Base-by-base conservation (phyloP, 2,329 filamentous ascomycete species). In the Penicillium rolfsii region DNA sequence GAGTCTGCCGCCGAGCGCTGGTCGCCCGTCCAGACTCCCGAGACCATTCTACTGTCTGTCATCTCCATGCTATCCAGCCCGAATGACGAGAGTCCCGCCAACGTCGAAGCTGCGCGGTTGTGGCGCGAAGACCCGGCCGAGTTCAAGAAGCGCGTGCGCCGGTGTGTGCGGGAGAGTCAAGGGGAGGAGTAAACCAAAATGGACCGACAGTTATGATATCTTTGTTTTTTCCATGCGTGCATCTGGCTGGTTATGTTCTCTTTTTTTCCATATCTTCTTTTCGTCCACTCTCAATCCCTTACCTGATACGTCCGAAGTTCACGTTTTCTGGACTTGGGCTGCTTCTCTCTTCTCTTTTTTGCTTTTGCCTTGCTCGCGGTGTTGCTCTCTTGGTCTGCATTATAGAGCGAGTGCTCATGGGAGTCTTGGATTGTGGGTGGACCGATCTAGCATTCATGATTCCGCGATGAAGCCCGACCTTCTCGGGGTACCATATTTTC, bases 71-170 rank as follows among this genome's bases (percentile, higher is more conserved):
- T 99, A 66, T 89, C 91, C 65, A 90, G 90, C 72, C 95, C 95
- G 52, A 99, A 99, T 75, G 92, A 96, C 73, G 95, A 98, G 83
- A 94, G 90, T 70, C 92, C 95, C 0, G 95, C 95, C 53, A 98
- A 99, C 74, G 87, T 97, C 30, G 94, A 98, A 80, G 95, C 95
- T 3, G 95, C 94, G 11, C 86, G 90, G 62, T 79, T 97, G 81
- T 90, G 95, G 85, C 86, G 95, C 55, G 91, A 95, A 71, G 91
- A 97, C 71, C 80, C 82, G 58, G 83, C 82, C 62, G 91, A 93
- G 54, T 99, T 97, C 74, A 86, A 91, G 78, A 89, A 85, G 78
- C 82, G 85, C 63, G 93, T 93, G 61, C 82, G 93, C 71, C 87
- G 86, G 74, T 92, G 90, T 71, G 92, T 96, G 1, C 81, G 91